These are phyloP conservation scores for Przewalskia tangutica DNA, from an alignment of 257 asterid genomes.

Conservation along the genomic window DNA sequence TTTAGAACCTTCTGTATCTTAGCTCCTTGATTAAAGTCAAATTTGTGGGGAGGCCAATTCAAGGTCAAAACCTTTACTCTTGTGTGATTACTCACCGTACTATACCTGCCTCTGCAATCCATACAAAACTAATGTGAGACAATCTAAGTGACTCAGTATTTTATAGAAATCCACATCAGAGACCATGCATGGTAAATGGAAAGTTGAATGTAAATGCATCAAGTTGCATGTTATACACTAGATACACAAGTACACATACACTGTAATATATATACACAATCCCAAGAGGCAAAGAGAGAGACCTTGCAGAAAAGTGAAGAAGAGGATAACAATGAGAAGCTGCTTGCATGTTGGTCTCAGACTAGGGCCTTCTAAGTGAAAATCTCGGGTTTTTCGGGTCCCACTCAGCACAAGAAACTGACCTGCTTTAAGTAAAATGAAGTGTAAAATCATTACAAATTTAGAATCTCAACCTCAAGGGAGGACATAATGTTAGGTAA, in stretches of 20 bases:
- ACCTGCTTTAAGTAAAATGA: background rate
- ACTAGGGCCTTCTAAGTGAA: constrained; percentile 3
- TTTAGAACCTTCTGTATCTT: constrained; percentile 18
- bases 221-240: background rate
- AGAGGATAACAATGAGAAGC: constrained; percentile 40
- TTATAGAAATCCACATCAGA: background rate
- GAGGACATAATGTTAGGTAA: background rate
- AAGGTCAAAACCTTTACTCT: constrained; percentile 17
- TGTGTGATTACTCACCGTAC: constrained; percentile 10
- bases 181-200: background rate
- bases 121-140: background rate
- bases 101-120: constrained; percentile 35
- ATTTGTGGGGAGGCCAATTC: constrained; percentile 16
- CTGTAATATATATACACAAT: no score
- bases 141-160: background rate
- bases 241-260: background rate
- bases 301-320: constrained; percentile 40
- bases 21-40: constrained; percentile 21
- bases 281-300: background rate
- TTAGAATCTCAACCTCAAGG: background rate
- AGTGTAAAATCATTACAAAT: background rate
- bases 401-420: background rate
- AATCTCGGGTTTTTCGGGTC: background rate
- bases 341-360: constrained; percentile 35
- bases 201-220: background rate